Base-by-base conservation (phyloP, 495 filamentous ascomycete species). In the Letharia columbiana region DNA sequence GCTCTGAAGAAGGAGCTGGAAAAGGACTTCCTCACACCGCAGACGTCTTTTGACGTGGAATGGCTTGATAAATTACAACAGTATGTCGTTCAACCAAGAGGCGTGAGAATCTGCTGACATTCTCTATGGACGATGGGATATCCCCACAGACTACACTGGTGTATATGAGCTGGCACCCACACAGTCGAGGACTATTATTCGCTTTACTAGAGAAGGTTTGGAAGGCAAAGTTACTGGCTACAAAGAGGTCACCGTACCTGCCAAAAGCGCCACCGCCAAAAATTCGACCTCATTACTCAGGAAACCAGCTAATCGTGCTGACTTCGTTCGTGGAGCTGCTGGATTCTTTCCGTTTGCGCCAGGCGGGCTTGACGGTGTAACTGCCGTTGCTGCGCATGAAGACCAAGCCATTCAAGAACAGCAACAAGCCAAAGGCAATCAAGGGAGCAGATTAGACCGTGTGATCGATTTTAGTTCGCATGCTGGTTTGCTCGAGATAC, bases 321-420 rank as follows among this genome's bases (percentile, higher is more conserved):
- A 98, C 61, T 96, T 98, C 74, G 92, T 98, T 31, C 83, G 94
- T n/a, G 94, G 94, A 20, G 92, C 89, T 28, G 90, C 92, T 31
- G 95, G 94, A 0, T 98, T 96, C 78, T 94, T 96, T 67, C 94
- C 94, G 6, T 98, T 98, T 72, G 88, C 91, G 1, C 95, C 95
- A 1, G 94, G 95, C 57, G 94, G 94, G 7, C 73, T 97, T 44
- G 94, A 98, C 62, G 86, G 86, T 7, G 86, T 96, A n/a, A 87
- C 92, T 72, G 87, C 90, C 15, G 81, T 90, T 20, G 89, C 90
- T 59, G 88, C 84, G 4, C 72, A 89, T 52, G 92, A 95, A 71
- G 86, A 89, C 44, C 84, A 90, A 66, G 74, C 81, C 11, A 70
- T 76, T 71, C 40, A 76, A 57, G 61, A 76, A 64, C 71, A 82